Base-by-base conservation (phyloP, 1,139 yeast species). In the Scheffersomyces stambukii region DNA sequence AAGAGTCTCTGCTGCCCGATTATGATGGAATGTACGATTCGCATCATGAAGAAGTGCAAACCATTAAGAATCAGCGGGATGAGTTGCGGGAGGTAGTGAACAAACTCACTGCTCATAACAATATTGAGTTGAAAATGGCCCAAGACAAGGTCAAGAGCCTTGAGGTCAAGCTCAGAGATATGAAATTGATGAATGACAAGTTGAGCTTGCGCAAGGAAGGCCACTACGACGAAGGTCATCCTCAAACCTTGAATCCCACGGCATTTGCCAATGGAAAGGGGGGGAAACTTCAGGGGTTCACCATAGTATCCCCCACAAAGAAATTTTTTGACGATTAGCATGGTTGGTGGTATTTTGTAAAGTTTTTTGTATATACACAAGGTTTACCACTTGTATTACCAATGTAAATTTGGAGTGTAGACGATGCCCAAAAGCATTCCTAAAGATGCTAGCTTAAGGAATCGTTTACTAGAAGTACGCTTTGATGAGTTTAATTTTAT, bases 11-110 rank as follows among this genome's bases (percentile, higher is more conserved):
- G 6, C 5, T 8, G 6, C 8, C 11, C 6, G 9, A 13, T 7
- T 11, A 13, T 23, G 16, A 23, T 4, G 11, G 8, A 4, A 13
- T 10, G 8, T 23, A 23, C 16, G 16, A 23, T 11, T 8, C 8
- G 5, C n/a, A 13, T 25, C 19, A 18, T 18, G 37, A 30, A 8
- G 33, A 36, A 31, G 53, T 67, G 13, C 36, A 44, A 17, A 50
- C 60, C 17, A 52, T 75, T 35, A 71, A 65, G 36, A 51, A 52
- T 12, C 85, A 78, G 50, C 51, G 81, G 24, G 80, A 77, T 34
- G 81, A 74, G 30, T 59, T 78, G 28, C 58, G 83, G 16, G 81
- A 75, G 29, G 78, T 75, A 17, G 57, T 67, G 16, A 50, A 60
- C 23, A 57, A 60, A 36, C 46, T 68, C 32, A 60, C 64, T 9